Conservation (phyloP, 2,329 filamentous ascomycete species). For the Magnaporthiopsis rhizophila region DNA sequence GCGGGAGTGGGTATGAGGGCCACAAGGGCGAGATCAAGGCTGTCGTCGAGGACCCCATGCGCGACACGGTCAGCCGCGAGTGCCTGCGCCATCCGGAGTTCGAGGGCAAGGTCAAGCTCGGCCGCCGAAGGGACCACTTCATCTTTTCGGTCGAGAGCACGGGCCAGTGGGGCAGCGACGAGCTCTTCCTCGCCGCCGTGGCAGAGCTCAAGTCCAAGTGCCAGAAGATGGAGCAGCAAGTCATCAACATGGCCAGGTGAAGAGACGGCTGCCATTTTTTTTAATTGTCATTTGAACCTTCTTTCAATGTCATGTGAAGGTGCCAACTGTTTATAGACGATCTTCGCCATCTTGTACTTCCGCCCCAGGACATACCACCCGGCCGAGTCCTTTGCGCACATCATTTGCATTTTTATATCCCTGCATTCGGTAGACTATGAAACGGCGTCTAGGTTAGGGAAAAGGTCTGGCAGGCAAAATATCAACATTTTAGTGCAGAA, state of each 20-base stretch:
- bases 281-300: background rate
- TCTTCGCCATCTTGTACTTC: background rate
- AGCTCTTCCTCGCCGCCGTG: constrained; percentile 85
- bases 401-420: background rate
- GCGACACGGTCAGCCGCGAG: constrained; percentile 91
- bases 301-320: background rate
- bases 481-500: background rate
- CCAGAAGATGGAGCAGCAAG: constrained; percentile 60
- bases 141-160: constrained; percentile 95
- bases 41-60: constrained; percentile 80
- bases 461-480: constrained; percentile 1
- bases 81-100: constrained; percentile 89
- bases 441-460: constrained; percentile 1
- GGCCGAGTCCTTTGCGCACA: background rate
- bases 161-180: constrained; percentile 89
- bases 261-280: constrained; percentile 5
- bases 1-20: constrained; percentile 62
- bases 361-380: background rate
- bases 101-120: constrained; percentile 89
- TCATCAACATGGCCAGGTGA: constrained; percentile 55
- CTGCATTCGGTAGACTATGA: background rate
- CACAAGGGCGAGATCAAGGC: constrained; percentile 77
- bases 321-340: background rate
- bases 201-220: constrained; percentile 83
- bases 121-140: constrained; percentile 86